These are phyloP conservation scores for Beauveria rudraprayagi DNA, from an alignment of 2,329 filamentous ascomycete species.

Conservation along the genomic window DNA sequence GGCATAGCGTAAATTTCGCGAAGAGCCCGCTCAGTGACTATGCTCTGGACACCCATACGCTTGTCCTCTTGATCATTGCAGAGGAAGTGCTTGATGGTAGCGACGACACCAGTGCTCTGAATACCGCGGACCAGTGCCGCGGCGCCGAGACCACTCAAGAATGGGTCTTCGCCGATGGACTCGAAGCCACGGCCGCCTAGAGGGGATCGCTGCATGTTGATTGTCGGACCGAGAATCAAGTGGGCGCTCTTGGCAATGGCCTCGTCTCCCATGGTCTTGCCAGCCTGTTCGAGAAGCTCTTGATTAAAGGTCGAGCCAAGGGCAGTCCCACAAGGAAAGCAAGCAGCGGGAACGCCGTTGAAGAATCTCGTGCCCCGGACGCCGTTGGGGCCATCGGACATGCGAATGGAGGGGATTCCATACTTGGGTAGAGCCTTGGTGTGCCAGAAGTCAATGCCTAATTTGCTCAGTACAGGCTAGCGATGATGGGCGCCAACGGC, in stretches of 20 bases:
- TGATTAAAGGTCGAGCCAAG: conserved; percentile 52
- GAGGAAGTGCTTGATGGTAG: conserved; percentile 53
- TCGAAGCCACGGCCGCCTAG: conserved; percentile 53
- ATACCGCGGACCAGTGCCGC: conserved; percentile 47
- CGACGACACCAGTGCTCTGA: conserved; percentile 47
- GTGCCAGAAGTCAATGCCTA: conserved; percentile 63
- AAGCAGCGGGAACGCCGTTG: conserved; percentile 52
- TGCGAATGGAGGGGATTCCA: conserved; percentile 55
- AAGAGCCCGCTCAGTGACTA: conserved; percentile 47
- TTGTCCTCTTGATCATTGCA: conserved; percentile 55
- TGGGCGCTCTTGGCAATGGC: conserved; percentile 50
- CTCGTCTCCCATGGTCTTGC: conserved; percentile 44
- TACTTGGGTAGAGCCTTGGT: conserved; percentile 52
- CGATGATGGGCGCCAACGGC: conserved; percentile 3
- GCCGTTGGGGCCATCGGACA: conserved; percentile 63
- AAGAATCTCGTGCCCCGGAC: conserved; percentile 62
- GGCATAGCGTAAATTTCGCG: conserved; percentile 52
- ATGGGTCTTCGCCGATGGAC: conserved; percentile 50
- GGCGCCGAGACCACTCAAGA: conserved; percentile 47
- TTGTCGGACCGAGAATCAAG: conserved; percentile 52
- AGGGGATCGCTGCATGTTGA: conserved; percentile 55
- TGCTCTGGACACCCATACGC: conserved; percentile 46
- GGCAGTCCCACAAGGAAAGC: conserved; percentile 51
- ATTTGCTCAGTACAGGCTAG: not conserved
- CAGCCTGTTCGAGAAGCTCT: conserved; percentile 42